These are phyloP conservation scores for Pleurotus platypus DNA, from an alignment of 768 basidiomycete species.

Conservation along the genomic window DNA sequence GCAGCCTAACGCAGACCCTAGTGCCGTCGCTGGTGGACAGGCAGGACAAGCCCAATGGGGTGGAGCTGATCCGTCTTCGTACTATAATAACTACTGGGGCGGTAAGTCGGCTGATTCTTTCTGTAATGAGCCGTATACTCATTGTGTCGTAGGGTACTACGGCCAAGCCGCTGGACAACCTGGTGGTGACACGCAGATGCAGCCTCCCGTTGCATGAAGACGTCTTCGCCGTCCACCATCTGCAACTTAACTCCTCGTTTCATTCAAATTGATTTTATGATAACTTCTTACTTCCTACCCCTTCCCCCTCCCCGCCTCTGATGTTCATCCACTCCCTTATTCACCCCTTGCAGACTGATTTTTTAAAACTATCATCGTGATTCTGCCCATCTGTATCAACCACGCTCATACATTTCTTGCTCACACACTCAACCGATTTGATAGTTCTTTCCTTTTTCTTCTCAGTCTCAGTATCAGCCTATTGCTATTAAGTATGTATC, in stretches of 20 bases:
- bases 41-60: slow-evolving; percentile 77
- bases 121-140: not conserved
- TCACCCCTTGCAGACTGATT: not conserved
- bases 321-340: not conserved
- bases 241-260: slow-evolving; percentile 9
- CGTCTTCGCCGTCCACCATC: slow-evolving; percentile 8
- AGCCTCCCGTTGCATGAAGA: slow-evolving; percentile 14
- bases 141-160: slow-evolving; percentile 62
- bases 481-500: slow-evolving; percentile 20
- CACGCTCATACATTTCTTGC: not conserved
- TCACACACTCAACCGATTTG: slow-evolving; percentile 20
- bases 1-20: slow-evolving; percentile 53
- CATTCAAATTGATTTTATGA: slow-evolving; percentile 15
- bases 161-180: slow-evolving; percentile 61
- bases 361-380: not conserved
- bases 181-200: slow-evolving; percentile 52
- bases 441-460: slow-evolving; percentile 25
- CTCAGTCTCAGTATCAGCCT: slow-evolving; percentile 25
- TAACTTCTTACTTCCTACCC: slow-evolving; percentile 6
- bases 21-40: slow-evolving; percentile 50
- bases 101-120: slow-evolving; percentile 41
- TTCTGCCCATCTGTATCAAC: not conserved
- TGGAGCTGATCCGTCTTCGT: slow-evolving; percentile 65
- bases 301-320: not conserved
- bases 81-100: slow-evolving; percentile 84